Percentiles rank a stretch among this genome's conserved stretches.
phyloP scores from a whole-genome alignment of 352 stramenopile species.

The Pythium scleroteichum region DNA sequence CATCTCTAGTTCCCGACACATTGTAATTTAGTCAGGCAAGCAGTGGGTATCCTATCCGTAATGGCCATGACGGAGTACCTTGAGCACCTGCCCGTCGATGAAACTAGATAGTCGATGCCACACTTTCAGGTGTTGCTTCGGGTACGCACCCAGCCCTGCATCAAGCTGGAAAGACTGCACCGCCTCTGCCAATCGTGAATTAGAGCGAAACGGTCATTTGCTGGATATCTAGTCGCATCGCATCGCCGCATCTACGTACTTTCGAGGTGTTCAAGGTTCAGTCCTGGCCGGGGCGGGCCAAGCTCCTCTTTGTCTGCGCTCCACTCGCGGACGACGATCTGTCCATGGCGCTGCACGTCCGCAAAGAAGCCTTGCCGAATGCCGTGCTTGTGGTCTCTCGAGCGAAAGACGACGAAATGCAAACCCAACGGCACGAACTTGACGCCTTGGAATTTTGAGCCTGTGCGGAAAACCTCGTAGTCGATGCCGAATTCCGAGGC shows the following conservation, averaged over 20 bases:
- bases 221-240: neutral
- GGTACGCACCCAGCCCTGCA: constrained; percentile 73
- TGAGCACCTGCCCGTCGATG: constrained; percentile 62
- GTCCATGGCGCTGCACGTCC: constrained; percentile 50
- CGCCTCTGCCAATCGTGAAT: constrained; percentile 29
- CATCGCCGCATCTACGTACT: constrained; percentile 33
- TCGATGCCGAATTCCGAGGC: constrained; percentile 84
- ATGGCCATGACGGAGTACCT: constrained; percentile 34
- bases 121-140: constrained; percentile 70
- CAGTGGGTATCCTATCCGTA: no score
- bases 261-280: constrained; percentile 73
- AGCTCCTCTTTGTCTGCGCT: constrained; percentile 78
- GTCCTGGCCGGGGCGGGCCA: constrained; percentile 41
- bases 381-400: constrained; percentile 73
- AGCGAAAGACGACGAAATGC: constrained; percentile 83
- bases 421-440: constrained; percentile 83
- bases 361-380: constrained; percentile 86
- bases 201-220: neutral
- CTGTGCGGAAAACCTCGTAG: constrained; percentile 86
- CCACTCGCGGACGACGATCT: constrained; percentile 81
- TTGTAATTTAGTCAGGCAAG: no score
- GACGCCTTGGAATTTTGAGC: constrained; percentile 76
- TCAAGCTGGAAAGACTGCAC: constrained; percentile 83
- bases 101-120: constrained; percentile 73
- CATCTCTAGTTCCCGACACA: constrained; percentile 60